Evolutionary conservation across 73 alveolate species (phyloP).

Genomic region (Blepharisma japonicum): DNA sequence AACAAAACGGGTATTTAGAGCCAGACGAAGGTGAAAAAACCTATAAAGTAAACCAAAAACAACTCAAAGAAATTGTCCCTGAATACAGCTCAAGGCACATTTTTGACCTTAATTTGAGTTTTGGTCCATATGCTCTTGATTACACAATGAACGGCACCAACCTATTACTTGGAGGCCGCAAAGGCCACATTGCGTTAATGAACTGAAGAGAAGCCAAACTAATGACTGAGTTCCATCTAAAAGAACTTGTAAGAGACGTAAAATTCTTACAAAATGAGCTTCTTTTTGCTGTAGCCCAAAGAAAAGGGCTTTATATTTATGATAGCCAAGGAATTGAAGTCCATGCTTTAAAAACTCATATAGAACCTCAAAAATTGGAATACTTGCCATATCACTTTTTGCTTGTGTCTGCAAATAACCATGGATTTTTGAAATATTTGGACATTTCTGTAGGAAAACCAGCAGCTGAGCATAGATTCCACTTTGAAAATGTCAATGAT

Average conservation of each 20-base stretch:
- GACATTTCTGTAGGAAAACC: constrained; percentile 91
- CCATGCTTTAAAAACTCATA: constrained; percentile 75
- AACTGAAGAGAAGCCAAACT: constrained; percentile 88
- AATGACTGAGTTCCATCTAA: constrained; percentile 78
- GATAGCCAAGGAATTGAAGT: constrained; percentile 94
- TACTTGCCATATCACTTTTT: constrained; percentile 92
- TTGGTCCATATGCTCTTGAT: constrained; percentile 85
- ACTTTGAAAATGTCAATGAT: constrained; percentile 66
- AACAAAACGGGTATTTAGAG: constrained; percentile 27
- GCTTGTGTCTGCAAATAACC: constrained; percentile 69
- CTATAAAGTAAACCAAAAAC: constrained; percentile 62
- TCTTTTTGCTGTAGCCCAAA: constrained; percentile 93
- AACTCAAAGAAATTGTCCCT: constrained; percentile 64
- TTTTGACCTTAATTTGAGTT: constrained; percentile 64
- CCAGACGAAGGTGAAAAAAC: constrained; percentile 74
- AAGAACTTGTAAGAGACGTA: constrained; percentile 76
- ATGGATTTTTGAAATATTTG: constrained; percentile 77
- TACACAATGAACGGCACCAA: constrained; percentile 73
- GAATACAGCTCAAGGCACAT: constrained; percentile 47
- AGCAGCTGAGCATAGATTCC: constrained; percentile 71
- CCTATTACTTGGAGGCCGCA: constrained; percentile 83
- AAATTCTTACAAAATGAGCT: constrained; percentile 77
- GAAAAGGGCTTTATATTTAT: constrained; percentile 78
- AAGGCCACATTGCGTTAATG: constrained; percentile 89
- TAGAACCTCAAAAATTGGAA: constrained; percentile 78